Base-by-base conservation (phyloP, 345 rosid species). In the Barbarea vulgaris region DNA sequence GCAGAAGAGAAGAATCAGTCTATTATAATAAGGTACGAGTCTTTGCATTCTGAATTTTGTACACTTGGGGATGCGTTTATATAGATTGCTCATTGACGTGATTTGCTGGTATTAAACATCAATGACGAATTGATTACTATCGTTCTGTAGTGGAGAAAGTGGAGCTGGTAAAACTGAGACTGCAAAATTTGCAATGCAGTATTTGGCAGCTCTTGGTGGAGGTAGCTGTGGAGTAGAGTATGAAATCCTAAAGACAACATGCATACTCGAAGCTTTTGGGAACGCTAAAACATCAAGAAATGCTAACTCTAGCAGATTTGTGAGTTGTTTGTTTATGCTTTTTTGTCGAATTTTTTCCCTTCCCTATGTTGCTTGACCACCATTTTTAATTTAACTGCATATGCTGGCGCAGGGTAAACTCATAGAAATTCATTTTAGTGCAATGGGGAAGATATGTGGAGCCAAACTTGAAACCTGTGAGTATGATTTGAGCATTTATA, bases 161-260 rank as follows among this genome's bases (percentile, higher is more conserved):
- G 99, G 99, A 59, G 86, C 99, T 64, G 99, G 98, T 53, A 96
- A 96, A 83, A 96, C 98, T 3, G 99, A 96, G 85, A 96, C 99
- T 12, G 97, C 96, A 63, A 96, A 90, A 85, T 80, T 85, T 77
- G 90, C 86, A 30, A 90, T 93, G 97, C 94, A 86, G 80, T 93
- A 90, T 78, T 85, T 96, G 86, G 90, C 97, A 78, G 79, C 94
- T 62, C 87, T 87, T 81, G 91, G 97, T 79, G 93, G 94, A 77
- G 90, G 93, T 55, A 74, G 73, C 83, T 87, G 82, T 55, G 93
- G 97, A 54, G 82, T 90, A 59, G 97, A 87, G 77, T 54, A 68
- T 70, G 86, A 82, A 82, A 83, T 93, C 72, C 91, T 90, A 54
- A 83, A 82, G 80, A 85, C 89, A 25, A 88, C 81, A 66, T 80